Evolutionary conservation across 495 filamentous ascomycete genomes (phyloP).

Genomic region (Coniosporium apollinis): DNA sequence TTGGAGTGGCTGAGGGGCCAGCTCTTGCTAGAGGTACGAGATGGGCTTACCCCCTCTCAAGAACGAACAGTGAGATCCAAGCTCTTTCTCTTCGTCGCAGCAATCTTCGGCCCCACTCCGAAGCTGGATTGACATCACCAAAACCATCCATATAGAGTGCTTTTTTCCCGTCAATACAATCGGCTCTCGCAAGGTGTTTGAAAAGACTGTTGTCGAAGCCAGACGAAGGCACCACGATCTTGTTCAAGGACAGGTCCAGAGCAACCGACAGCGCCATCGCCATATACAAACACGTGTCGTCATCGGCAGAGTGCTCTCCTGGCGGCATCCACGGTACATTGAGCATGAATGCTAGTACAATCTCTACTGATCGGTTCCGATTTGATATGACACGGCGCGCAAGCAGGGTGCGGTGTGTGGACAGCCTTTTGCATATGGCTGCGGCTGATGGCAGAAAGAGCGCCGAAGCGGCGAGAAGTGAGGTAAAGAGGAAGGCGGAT

Average conservation of each 20-base stretch:
- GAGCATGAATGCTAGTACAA: constrained; percentile 59
- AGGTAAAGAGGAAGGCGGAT: constrained; percentile 55
- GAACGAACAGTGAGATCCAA: constrained; percentile 54
- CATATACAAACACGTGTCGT: constrained; percentile 56
- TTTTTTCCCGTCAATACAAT: constrained; percentile 47
- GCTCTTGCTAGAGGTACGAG: background rate
- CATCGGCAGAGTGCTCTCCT: constrained; percentile 47
- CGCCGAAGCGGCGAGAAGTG: constrained; percentile 46
- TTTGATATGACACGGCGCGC: constrained; percentile 41
- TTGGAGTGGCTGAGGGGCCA: too few species aligned
- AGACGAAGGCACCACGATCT: constrained; percentile 41
- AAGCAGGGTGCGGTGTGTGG: constrained; percentile 44
- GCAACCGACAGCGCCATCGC: constrained; percentile 52
- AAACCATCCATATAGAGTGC: constrained; percentile 53
- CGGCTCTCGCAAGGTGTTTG: constrained; percentile 36
- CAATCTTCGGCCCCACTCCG: constrained; percentile 39
- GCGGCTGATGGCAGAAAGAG: constrained; percentile 45
- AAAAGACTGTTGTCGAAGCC: constrained; percentile 32
- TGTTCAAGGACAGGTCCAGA: constrained; percentile 51
- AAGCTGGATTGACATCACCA: constrained; percentile 40
- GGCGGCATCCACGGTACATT: constrained; percentile 64
- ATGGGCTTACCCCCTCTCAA: constrained; percentile 47
- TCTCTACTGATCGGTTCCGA: constrained; percentile 50
- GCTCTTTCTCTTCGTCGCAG: constrained; percentile 47
- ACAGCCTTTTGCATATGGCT: constrained; percentile 44